Evolutionary conservation across 2,329 filamentous ascomycete species (phyloP), one percentile per base, ranked within the genome.

Genomic region (Pochonia chlamydosporia): DNA sequence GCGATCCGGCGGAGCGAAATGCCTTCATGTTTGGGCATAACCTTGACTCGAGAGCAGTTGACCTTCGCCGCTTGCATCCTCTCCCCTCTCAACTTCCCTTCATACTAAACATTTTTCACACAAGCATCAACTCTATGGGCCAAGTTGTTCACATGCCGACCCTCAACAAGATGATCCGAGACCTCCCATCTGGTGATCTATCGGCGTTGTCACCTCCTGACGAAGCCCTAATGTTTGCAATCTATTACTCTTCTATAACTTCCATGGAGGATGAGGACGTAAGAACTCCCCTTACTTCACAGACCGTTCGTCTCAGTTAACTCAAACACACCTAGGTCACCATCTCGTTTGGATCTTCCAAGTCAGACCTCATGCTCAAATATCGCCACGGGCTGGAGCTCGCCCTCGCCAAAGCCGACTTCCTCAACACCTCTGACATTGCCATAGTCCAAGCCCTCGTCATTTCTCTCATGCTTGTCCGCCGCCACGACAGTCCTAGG

Each of bases 381-480:
- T 81, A 75, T 54, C 74, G 77, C 3, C 70, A 77, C 20, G 76
- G 73, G 2, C 63, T 80, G 0, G 79, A 84, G 52, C 75, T 81
- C 48, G 78, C 81, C 0, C 66, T 87, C 9, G 72, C 81, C 1
- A 79, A 76, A 44, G 81, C 80, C 4, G 74, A 78, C 36, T 84
- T 85, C 26, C 65, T 87, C 24, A 76, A 74, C 25, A 74, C 75
- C 0, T 78, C 79, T 0, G 78, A 85, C 37, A 50, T 85, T 1
- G 68, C 75, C 6, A 73, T 83, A 0, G 63, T 85, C 1, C 82
- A 87, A 58, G 81, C 82, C 0, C 75, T 84, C 44, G 64, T 76
- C 2, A 65, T 85, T 0, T 84, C 81, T 50, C 67, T 85, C 5
- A 67, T 77, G 4, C 65, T 77, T 1, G 70, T 78, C 8, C 72